phyloP scores from a whole-genome alignment of 192 early-diverging fungal genomes.

The Backusella mclennaniae region DNA sequence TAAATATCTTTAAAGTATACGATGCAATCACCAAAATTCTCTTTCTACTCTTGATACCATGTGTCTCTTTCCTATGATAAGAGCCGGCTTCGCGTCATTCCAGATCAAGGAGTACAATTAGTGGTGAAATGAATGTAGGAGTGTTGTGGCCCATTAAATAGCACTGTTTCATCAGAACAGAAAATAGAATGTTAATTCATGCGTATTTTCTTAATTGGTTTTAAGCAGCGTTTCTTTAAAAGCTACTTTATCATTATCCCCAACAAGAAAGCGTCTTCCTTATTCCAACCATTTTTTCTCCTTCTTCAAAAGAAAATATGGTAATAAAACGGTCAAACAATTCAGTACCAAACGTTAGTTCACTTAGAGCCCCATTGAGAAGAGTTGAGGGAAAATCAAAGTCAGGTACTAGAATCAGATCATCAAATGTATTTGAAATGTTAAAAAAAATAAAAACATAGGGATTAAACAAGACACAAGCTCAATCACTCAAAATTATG shows the following conservation, averaged over 20 bases:
- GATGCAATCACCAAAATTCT: background rate
- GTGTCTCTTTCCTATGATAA: background rate
- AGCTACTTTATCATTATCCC: background rate
- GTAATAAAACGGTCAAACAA: background rate
- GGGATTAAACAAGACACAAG: background rate
- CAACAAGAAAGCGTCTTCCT: too few relatives aligned
- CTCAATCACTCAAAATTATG: background rate
- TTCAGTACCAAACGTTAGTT: background rate
- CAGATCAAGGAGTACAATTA: too few relatives aligned
- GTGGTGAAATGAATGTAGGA: too few relatives aligned
- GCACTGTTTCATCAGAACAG: background rate
- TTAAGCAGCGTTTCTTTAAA: background rate
- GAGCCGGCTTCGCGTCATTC: too few relatives aligned
- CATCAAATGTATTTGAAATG: background rate
- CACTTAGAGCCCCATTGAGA: background rate
- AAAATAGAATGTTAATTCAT: background rate
- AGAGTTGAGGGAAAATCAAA: background rate
- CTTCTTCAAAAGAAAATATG: background rate
- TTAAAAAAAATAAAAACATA: background rate
- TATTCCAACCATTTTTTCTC: too few relatives aligned
- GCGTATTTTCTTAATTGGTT: background rate
- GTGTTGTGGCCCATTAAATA: background rate
- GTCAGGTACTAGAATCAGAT: background rate
- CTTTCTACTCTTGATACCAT: background rate
- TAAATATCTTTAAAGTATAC: background rate